phyloP scores from a whole-genome alignment of 805 yeast species.

The Aciculoconidium aculeatum region DNA sequence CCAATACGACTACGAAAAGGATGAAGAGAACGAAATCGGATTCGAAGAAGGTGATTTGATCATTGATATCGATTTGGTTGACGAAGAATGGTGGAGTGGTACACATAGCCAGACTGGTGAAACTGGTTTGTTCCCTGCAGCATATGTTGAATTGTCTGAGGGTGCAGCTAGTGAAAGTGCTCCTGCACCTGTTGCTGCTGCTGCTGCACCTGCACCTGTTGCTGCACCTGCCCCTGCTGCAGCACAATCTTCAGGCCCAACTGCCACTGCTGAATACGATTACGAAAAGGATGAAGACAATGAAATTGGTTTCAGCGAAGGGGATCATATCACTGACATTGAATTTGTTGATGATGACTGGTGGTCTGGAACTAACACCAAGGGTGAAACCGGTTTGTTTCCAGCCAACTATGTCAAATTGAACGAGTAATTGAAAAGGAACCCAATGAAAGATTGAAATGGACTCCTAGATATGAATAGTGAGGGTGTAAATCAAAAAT shows the following conservation, averaged over 20 bases:
- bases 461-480: neutral
- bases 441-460: neutral
- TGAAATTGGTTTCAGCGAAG: conserved; percentile 80
- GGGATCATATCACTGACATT: conserved; percentile 73
- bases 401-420: conserved; percentile 79
- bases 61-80: conserved; percentile 61
- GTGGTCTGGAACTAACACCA: conserved; percentile 82
- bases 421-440: conserved; percentile 7
- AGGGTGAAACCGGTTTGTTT: conserved; percentile 78
- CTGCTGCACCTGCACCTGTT: conserved; percentile 10
- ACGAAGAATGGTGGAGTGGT: conserved; percentile 69
- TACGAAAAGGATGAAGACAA: conserved; percentile 92
- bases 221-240: conserved; percentile 12
- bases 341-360: conserved; percentile 92
- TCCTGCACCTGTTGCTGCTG: conserved; percentile 9
- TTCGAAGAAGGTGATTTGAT: conserved; percentile 63
- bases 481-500: neutral
- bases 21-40: conserved; percentile 70
- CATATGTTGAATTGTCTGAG: conserved; percentile 40
- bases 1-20: conserved; percentile 71
- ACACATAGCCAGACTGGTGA: conserved; percentile 38
- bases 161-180: conserved; percentile 5
- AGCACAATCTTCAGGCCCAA: conserved; percentile 15
- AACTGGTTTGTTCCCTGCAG: conserved; percentile 51
- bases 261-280: conserved; percentile 66